Base-by-base conservation (phyloP, 441 rosid species). In the Metrosideros polymorpha region DNA sequence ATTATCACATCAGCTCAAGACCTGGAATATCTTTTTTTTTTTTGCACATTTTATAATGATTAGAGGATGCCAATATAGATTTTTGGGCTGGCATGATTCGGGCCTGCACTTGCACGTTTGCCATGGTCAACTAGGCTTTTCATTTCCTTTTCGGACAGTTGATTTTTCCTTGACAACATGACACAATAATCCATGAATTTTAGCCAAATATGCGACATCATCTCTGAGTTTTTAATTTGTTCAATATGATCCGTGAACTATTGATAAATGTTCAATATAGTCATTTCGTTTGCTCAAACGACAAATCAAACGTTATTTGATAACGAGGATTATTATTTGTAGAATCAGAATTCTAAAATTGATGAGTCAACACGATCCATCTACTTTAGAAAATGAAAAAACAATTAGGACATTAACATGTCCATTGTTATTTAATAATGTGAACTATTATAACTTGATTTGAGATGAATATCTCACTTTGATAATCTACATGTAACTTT, bases 251-350 rank as follows among this genome's bases (percentile, higher is more conserved):
- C n/a, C 57, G 24, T 9, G 27, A 56, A 13, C 15, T 27, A 56
- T 56, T 27, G 27, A 56, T 56, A 56, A 14, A 56, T 56, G 27
- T 56, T 56, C 7, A 27, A 56, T 27, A 27, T 12, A 56, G 12
- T 27, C 30, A 5, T 56, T 12, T 0, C 0, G 1, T 56, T 12
- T 56, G n/a, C 61, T 56, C 15, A 56, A 2, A 56, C 7, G 0
- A 27, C 61, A 27, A 27, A 56, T 56, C 30, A 56, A 27, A 27
- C 1, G 4, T 56, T 29, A 56, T 14, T 5, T 56, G 1, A 56
- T 0, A 3, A 56, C 0, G 3, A 3, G 14, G 7, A 56, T 27
- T 56, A 1, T 27, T 2, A 5, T 56, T 12, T 0, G 7, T 56
- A n/a, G 7, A 25, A 27, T 56, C 12, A 6, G 27, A 56, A 27